These are phyloP conservation scores for Coemansia sp. DNA, from an alignment of 192 early-diverging fungal genomes.

Conservation along the genomic window DNA sequence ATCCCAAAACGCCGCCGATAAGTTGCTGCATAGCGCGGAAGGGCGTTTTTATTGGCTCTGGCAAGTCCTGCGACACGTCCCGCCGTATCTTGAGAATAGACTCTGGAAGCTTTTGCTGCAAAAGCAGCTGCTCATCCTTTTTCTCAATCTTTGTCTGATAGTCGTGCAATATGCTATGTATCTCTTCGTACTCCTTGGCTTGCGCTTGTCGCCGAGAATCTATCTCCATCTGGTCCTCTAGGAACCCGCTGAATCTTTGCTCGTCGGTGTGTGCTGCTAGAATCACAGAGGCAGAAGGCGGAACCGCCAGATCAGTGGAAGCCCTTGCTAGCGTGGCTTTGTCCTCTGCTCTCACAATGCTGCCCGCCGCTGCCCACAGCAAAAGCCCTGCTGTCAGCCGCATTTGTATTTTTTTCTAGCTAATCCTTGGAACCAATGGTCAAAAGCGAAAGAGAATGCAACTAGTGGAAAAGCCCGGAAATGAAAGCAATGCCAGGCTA, in stretches of 20 bases:
- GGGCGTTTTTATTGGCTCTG: background rate
- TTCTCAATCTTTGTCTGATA: background rate
- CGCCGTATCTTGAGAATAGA: background rate
- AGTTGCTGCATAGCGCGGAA: background rate
- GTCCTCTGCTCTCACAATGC: background rate
- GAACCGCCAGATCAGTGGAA: background rate
- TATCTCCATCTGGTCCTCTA: background rate
- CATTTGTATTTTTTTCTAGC: no score
- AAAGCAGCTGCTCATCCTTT: background rate
- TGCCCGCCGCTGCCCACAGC: background rate
- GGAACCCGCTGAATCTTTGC: background rate
- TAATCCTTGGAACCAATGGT: background rate
- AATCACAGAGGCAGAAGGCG: background rate
- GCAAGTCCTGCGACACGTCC: background rate
- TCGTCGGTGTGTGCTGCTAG: background rate
- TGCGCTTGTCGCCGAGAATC: background rate
- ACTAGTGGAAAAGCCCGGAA: no score
- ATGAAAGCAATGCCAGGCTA: no score
- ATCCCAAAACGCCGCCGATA: background rate
- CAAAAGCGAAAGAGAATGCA: no score
- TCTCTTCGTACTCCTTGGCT: background rate
- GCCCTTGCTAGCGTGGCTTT: background rate
- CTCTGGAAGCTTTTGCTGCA: background rate
- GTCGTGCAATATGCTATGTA: background rate
- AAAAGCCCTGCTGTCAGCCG: background rate